Base-by-base conservation (phyloP, 352 stramenopile species). In the Hyaloperonospora brassicae region DNA sequence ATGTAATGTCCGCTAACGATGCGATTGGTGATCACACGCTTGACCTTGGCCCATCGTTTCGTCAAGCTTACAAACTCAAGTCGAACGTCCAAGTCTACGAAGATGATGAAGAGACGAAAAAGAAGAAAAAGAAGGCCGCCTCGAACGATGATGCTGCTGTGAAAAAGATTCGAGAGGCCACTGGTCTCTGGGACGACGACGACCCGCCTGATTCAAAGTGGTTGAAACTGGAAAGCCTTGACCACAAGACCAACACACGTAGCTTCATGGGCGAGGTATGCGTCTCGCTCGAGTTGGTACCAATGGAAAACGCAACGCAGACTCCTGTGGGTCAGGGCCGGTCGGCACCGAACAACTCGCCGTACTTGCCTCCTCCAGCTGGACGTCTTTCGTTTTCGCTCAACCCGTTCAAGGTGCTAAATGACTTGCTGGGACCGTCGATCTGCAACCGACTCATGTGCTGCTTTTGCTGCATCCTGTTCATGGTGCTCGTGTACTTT, bases 1-100 rank as follows among this genome's bases (percentile, higher is more conserved):
- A 98, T 55, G 68, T 97, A 25, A 72, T 97, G 27, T 94, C 92
- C 12, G 89, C 83, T 25, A 97, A 93, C 62, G 91, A 97, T 63
- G 81, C 86, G 49, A 95, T 97, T 65, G 91, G 84, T 12, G 86
- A 96, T 62, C 68, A 80, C 46, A 86, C 87, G 54, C 50, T 96
- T 42, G 78, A 95, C 36, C 62, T 96, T 5, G 67, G 70, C n/a
- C 44, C 57, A 3, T 73, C 73, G 47, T 92, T 95, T 63, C 76
- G 86, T 23, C 74, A 72, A 30, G 86, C 76, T 17, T 94, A 93
- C 70, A 89, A 91, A 66, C 52, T 63, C 12, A 90, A 91, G 55
- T 67, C 70, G 7, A 66, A 59, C 23, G 51, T 96, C 2, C 87
- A 93, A 58, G 70, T 93, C 39, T 96, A 90, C 47, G 71, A 90